These are phyloP conservation scores for Fraxinus americana DNA, from an alignment of 257 asterid species.

Conservation along the genomic window DNA sequence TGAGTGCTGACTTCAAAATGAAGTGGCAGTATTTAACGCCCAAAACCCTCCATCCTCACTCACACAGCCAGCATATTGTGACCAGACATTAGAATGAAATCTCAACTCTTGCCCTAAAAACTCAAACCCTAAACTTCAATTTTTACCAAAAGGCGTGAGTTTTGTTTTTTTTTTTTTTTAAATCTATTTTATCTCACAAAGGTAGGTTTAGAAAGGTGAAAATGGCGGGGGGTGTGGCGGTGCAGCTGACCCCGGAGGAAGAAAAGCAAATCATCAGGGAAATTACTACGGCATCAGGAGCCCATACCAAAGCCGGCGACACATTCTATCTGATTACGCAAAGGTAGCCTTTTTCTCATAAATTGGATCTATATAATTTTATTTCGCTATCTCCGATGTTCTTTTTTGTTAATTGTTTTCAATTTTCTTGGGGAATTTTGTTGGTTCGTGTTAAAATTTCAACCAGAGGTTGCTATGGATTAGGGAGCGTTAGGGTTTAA, in stretches of 20 bases:
- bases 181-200: not conserved
- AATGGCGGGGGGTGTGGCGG: slow-evolving; percentile 65
- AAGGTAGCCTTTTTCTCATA: slow-evolving; percentile 44
- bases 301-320: slow-evolving; percentile 83
- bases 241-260: slow-evolving; percentile 85
- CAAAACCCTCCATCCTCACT: slow-evolving; percentile 32
- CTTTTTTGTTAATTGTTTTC: not conserved
- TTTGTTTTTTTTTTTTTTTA: not conserved
- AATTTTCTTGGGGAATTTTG: slow-evolving; percentile 13
- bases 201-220: slow-evolving; percentile 17
- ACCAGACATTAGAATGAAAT: slow-evolving; percentile 4
- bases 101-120: not conserved
- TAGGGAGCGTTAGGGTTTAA: slow-evolving; percentile 43
- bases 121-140: not conserved
- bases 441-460: slow-evolving; percentile 4
- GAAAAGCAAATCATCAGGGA: slow-evolving; percentile 83
- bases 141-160: not conserved
- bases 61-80: slow-evolving; percentile 24
- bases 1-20: slow-evolving; percentile 21
- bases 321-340: slow-evolving; percentile 82
- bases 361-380: not conserved
- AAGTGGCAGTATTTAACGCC: slow-evolving; percentile 34
- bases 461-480: slow-evolving; percentile 13
- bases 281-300: slow-evolving; percentile 74
- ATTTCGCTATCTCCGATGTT: not conserved